Conservation (phyloP, 441 rosid genomes). For the Rhodomyrtus psidioides region DNA sequence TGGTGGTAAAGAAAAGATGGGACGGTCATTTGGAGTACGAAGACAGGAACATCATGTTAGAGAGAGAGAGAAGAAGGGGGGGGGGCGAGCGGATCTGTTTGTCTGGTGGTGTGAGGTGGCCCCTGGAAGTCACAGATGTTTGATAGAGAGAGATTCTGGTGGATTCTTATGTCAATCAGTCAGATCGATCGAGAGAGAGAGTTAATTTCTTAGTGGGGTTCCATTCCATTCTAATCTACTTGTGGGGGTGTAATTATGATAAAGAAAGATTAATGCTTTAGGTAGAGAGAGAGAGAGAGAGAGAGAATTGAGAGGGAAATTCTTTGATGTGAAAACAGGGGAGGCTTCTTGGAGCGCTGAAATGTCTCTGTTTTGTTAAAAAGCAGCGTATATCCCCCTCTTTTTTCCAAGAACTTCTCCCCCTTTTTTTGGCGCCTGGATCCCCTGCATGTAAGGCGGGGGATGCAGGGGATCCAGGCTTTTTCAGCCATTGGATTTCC, state of each 20-base stretch:
- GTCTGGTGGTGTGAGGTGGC: background rate
- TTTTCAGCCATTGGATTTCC: no score
- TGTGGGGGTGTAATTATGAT: background rate
- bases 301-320: background rate
- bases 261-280: background rate
- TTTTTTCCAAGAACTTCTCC: background rate
- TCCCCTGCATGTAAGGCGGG: no score
- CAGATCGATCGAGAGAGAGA: background rate
- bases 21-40: background rate
- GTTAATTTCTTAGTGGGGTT: background rate
- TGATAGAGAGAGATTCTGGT: background rate
- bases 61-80: background rate
- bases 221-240: background rate
- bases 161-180: background rate
- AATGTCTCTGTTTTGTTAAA: background rate
- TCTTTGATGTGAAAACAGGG: background rate
- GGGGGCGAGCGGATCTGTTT: no score
- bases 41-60: background rate
- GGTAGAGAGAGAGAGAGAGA: background rate
- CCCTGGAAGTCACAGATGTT: background rate
- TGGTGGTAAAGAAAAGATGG: background rate
- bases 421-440: no score
- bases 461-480: no score
- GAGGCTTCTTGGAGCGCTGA: background rate
- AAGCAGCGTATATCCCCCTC: background rate